Percentiles rank a stretch among this genome's conserved stretches.
Conservation (phyloP, 768 basidiomycete genomes). For the Termitomyces sp. region DNA sequence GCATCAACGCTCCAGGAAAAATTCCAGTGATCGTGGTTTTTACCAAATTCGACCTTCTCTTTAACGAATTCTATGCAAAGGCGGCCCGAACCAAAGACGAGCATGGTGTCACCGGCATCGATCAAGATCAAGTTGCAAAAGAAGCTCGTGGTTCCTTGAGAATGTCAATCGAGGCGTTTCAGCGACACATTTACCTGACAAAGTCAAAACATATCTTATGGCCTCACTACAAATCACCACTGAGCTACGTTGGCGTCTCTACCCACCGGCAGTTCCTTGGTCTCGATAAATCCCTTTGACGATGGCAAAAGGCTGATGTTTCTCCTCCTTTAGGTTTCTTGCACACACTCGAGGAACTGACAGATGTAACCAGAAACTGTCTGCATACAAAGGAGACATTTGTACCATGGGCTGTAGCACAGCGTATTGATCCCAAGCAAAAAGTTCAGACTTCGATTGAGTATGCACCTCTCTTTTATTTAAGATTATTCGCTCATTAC, state of each 20-base stretch:
- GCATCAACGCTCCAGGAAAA: not conserved
- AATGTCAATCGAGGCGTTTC: not conserved
- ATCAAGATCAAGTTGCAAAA: not conserved
- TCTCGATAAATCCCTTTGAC: not conserved
- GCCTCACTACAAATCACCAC: not conserved
- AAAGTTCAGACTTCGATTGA: not conserved
- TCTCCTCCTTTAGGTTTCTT: not conserved
- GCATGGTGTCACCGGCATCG: not conserved
- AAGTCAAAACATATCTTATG: not conserved
- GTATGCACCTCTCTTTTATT: not conserved
- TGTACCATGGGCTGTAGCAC: conserved; percentile 2
- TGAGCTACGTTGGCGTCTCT: not conserved
- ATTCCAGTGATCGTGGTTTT: conserved; percentile 1
- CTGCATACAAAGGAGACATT: not conserved
- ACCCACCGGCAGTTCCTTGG: not conserved
- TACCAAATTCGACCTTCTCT: not conserved
- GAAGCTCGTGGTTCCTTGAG: not conserved
- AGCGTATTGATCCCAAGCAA: not conserved
- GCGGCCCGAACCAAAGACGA: not conserved
- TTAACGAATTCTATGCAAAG: not conserved
- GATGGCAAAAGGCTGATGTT: not conserved
- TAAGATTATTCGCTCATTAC: not conserved
- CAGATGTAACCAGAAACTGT: not conserved
- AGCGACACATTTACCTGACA: not conserved
- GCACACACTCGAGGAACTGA: not conserved